Conservation (phyloP, 1,284 basidiomycete genomes). For the Cerioporus squamosus region DNA sequence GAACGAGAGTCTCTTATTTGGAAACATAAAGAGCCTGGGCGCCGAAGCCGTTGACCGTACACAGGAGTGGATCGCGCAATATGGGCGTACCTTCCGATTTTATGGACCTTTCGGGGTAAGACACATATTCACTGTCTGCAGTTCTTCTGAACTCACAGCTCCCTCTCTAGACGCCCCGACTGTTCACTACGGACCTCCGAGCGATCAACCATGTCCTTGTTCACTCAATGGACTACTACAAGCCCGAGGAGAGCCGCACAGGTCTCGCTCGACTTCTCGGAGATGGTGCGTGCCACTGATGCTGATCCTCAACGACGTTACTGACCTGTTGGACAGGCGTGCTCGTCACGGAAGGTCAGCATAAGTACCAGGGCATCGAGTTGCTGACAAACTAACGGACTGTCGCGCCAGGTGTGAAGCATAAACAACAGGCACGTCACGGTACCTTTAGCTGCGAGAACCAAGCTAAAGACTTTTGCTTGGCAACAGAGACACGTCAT, state of each 20-base stretch:
- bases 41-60: constrained; percentile 43
- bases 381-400: too few species aligned
- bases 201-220: constrained; percentile 43
- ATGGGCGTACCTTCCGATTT: constrained; percentile 56
- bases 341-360: constrained; percentile 3
- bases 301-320: background rate
- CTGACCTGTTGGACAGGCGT: background rate
- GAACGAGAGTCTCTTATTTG: constrained; percentile 52
- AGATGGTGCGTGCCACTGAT: background rate
- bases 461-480: background rate
- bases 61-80: constrained; percentile 58
- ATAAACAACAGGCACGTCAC: constrained; percentile 14
- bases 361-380: too few species aligned
- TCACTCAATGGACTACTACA: constrained; percentile 38
- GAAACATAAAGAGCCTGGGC: constrained; percentile 51
- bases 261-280: constrained; percentile 18
- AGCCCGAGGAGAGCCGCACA: constrained; percentile 28
- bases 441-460: background rate
- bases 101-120: constrained; percentile 51
- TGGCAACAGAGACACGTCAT: constrained; percentile 8
- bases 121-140: background rate
- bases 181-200: constrained; percentile 45
- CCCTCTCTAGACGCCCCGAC: constrained; percentile 38
- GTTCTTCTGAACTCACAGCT: background rate
- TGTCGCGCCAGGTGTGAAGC: constrained; percentile 10